Percentiles rank a stretch among this genome's conserved stretches.
Conservation (phyloP, 345 rosid genomes). For the Salix suchowensis region DNA sequence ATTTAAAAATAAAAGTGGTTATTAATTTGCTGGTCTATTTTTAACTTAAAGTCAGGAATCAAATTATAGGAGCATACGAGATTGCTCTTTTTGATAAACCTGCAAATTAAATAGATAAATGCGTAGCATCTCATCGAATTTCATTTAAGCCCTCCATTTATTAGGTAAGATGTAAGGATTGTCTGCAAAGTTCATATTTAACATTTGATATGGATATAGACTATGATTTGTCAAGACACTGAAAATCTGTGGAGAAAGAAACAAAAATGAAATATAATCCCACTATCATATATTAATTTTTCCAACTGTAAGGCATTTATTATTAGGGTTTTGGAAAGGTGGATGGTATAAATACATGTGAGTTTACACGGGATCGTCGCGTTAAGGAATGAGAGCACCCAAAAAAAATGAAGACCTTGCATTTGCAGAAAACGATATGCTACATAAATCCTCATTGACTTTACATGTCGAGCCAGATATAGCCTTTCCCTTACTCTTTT, state of each 20-base stretch:
- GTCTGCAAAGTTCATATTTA: not conserved
- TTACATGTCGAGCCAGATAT: too few species aligned
- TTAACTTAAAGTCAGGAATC: too few species aligned
- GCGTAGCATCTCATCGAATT: too few species aligned
- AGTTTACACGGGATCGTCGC: conserved; percentile 9
- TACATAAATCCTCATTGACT: not conserved
- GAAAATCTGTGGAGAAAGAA: conserved; percentile 5
- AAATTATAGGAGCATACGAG: too few species aligned
- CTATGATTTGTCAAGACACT: conserved; percentile 11
- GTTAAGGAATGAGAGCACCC: conserved; percentile 11
- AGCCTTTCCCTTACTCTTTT: too few species aligned
- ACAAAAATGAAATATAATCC: conserved; percentile 13
- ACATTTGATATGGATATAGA: conserved; percentile 15
- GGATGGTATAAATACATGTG: conserved; percentile 2
- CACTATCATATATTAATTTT: not conserved
- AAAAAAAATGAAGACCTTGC: not conserved
- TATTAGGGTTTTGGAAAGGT: conserved; percentile 9
- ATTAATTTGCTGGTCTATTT: too few species aligned
- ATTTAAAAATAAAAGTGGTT: too few species aligned
- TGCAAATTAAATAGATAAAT: too few species aligned
- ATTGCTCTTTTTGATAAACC: too few species aligned
- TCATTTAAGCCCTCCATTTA: too few species aligned
- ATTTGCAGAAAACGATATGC: conserved; percentile 5
- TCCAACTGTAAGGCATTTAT: conserved; percentile 32
- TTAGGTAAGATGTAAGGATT: not conserved